phyloP scores from a whole-genome alignment of 495 filamentous ascomycete genomes.

The Aspergillus cristatus region DNA sequence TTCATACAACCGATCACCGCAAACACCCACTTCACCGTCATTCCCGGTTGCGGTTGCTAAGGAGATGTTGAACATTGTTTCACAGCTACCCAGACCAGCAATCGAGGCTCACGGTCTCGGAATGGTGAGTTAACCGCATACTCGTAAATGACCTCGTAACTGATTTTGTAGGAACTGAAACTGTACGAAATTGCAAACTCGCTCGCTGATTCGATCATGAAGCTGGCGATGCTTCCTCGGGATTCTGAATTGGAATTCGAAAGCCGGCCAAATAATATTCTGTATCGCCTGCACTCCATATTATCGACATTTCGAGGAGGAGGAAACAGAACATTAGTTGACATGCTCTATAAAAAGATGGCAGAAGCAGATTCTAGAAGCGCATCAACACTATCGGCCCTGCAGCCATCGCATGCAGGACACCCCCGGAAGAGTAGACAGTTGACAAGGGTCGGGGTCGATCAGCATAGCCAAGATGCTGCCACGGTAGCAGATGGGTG shows the following conservation, averaged over 20 bases:
- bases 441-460: too few relatives aligned
- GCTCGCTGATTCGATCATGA: constrained; percentile 34
- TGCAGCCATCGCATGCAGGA: neutral
- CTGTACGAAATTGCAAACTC: constrained; percentile 38
- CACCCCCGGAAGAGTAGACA: too few relatives aligned
- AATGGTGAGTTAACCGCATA: constrained; percentile 15
- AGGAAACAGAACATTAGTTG: constrained; percentile 21
- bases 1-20: neutral
- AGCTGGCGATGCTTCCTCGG: constrained; percentile 6
- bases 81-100: constrained; percentile 24
- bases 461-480: too few relatives aligned
- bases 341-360: constrained; percentile 22
- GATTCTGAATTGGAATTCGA: constrained; percentile 8
- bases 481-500: too few relatives aligned
- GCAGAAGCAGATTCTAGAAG: constrained; percentile 8
- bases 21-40: constrained; percentile 10
- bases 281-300: constrained; percentile 23
- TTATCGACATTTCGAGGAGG: constrained; percentile 22
- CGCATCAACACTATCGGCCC: neutral
- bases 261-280: constrained; percentile 17
- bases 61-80: constrained; percentile 30
- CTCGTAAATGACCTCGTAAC: neutral
- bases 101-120: constrained; percentile 28
- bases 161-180: constrained; percentile 30
- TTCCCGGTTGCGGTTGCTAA: constrained; percentile 35